Base-by-base conservation (phyloP, 2,329 filamentous ascomycete species). In the Penicillium fuscoglaucum region DNA sequence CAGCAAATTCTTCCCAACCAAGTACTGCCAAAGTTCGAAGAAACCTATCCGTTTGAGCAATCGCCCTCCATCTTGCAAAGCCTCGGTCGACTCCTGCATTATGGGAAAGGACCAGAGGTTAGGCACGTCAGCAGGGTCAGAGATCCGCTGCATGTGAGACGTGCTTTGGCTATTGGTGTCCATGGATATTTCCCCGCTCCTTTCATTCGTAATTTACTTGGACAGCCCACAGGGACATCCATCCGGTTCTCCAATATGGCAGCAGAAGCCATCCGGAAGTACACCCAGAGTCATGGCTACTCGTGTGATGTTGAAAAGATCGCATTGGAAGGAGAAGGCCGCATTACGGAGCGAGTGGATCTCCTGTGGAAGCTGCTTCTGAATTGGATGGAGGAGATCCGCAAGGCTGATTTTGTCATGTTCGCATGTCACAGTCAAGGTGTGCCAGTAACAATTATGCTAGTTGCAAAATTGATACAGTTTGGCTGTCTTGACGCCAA, bases 371-470 rank as follows among this genome's bases (percentile, higher is more conserved):
- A 93, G 74, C 82, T 98, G 10, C 81, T 99, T 55, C 82, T 97
- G 29, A 97, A 97, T 73, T 96, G 92, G 91, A 90, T 97, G 63
- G 91, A 96, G 39, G 88, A 93, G 63, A 89, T 99, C 33, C 87
- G 90, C 52, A 84, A 84, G 53, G 93, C 95, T 0, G 95, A 99
- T 74, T 88, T 98, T 61, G 88, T 99, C 43, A 76, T 99, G 40
- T 80, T 99, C n/a, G 91, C 91, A 3, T 96, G 92, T 60, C 95
- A 99, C 74, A 96, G 91, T 3, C 95, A 99, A 74, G 95, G 95
- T 24, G 95, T 98, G 0, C 95, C 95, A 0, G 95, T 99, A 0
- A 89, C 90, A 6, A 84, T 96, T 59, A 97, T 97, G 87, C 82
- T 99, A 4, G 82, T 98, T 6, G 91, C 93, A 6, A 97, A 96